phyloP scores from a whole-genome alignment of 129 eudicot genomes.

The Chrysanthemum makinoi region DNA sequence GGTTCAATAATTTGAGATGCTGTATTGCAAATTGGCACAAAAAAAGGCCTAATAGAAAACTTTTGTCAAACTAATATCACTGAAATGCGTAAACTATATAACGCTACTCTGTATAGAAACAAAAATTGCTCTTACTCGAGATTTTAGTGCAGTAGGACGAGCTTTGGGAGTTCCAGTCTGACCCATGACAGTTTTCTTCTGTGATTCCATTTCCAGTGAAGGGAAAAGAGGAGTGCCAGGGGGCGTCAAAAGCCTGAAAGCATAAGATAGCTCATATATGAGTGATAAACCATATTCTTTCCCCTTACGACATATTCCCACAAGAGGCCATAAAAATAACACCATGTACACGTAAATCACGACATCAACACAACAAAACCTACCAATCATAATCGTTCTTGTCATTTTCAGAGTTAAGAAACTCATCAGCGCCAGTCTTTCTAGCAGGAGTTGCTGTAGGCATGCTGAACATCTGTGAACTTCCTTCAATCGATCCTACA shows the following conservation, averaged over 20 bases:
- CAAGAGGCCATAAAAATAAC: too few relatives aligned
- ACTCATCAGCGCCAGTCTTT: constrained; percentile 82
- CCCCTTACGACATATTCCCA: too few relatives aligned
- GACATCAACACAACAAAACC: neutral
- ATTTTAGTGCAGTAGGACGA: constrained; percentile 81
- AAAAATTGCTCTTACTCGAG: constrained; percentile 62
- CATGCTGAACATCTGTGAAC: constrained; percentile 64
- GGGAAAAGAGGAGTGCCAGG: constrained; percentile 99
- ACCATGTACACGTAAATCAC: neutral
- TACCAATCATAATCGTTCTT: constrained; percentile 99
- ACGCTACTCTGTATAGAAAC: constrained; percentile 10
- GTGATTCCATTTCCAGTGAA: constrained; percentile 86
- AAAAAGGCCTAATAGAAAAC: too few relatives aligned
- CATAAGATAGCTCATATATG: neutral
- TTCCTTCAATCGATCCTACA: constrained; percentile 64
- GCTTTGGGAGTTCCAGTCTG: constrained; percentile 74
- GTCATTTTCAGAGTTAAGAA: constrained; percentile 84
- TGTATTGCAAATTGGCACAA: too few relatives aligned
- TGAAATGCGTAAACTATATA: constrained; percentile 4
- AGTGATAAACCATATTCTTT: neutral
- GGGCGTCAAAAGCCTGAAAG: constrained; percentile 94
- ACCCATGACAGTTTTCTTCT: constrained; percentile 49
- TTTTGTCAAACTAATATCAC: constrained; percentile 6
- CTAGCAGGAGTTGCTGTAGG: constrained; percentile 55
- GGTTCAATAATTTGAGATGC: neutral